phyloP scores from a whole-genome alignment of 1,139 yeast species.

The Candida smagusa region DNA sequence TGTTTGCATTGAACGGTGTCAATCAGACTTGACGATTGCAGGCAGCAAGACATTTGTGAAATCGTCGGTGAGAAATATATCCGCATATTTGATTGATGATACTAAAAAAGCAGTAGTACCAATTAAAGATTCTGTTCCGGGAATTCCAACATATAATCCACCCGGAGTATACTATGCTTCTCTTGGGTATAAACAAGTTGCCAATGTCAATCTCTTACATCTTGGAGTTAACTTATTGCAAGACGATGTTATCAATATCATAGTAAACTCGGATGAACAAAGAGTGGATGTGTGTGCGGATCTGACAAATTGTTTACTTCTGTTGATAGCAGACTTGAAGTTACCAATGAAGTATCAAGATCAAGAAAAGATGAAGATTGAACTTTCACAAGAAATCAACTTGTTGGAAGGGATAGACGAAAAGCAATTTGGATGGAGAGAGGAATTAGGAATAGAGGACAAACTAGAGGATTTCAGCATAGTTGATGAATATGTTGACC shows the following conservation, averaged over 20 bases:
- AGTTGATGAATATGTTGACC: slow-evolving; percentile 23
- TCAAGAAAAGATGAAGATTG: slow-evolving; percentile 51
- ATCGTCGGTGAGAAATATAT: slow-evolving; percentile 43
- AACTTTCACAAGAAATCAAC: slow-evolving; percentile 34
- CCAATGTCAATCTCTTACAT: slow-evolving; percentile 39
- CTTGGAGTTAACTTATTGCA: slow-evolving; percentile 36
- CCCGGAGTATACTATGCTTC: slow-evolving; percentile 12
- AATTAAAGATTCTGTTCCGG: slow-evolving; percentile 5
- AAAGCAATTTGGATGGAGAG: slow-evolving; percentile 19
- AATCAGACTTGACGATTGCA: slow-evolving; percentile 42
- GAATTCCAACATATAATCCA: slow-evolving; percentile 8
- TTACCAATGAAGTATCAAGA: slow-evolving; percentile 59
- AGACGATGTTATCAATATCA: slow-evolving; percentile 34
- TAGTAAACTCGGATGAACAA: slow-evolving; percentile 47
- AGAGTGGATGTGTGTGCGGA: slow-evolving; percentile 76
- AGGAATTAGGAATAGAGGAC: not conserved
- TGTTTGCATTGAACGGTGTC: slow-evolving; percentile 51
- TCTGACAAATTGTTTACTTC: slow-evolving; percentile 69
- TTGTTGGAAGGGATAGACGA: slow-evolving; percentile 49
- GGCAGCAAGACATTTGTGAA: slow-evolving; percentile 33
- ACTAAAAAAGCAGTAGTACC: slow-evolving; percentile 20
- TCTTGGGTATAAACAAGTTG: slow-evolving; percentile 47
- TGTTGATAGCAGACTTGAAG: slow-evolving; percentile 67
- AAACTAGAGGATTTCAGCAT: slow-evolving; percentile 5
- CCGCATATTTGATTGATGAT: slow-evolving; percentile 60